These are phyloP conservation scores for Carex myosuroides DNA, from an alignment of 176 grass and related monocot genomes.

Conservation along the genomic window DNA sequence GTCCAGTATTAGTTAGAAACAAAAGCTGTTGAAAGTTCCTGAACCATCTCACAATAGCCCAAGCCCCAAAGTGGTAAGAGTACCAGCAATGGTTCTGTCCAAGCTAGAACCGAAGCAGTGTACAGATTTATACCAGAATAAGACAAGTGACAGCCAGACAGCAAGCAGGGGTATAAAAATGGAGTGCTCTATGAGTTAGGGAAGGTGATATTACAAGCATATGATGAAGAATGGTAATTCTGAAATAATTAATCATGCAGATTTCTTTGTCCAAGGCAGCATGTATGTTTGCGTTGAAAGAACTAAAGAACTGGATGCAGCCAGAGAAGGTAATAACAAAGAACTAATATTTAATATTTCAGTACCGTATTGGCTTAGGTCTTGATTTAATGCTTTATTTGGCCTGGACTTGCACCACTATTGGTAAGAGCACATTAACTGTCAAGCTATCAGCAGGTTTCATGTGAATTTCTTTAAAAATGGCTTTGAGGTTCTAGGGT, in stretches of 20 bases:
- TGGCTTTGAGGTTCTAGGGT: background rate
- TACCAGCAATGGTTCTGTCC: background rate
- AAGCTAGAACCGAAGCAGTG: background rate
- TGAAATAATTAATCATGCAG: background rate
- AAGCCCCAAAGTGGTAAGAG: background rate
- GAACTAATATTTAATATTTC: background rate
- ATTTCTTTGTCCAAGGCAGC: background rate
- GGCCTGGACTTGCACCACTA: background rate
- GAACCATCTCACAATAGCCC: background rate
- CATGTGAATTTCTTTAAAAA: background rate
- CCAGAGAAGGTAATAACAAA: conserved; percentile 42
- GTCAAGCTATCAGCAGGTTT: background rate
- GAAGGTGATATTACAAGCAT: background rate
- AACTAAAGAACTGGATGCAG: conserved; percentile 58
- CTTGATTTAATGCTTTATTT: background rate
- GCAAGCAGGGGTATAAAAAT: background rate
- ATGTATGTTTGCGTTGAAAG: conserved; percentile 45
- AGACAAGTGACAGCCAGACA: background rate
- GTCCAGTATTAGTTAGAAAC: background rate
- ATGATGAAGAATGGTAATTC: background rate
- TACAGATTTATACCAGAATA: background rate
- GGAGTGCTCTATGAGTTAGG: background rate
- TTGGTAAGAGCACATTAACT: background rate
- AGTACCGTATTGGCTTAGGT: background rate
- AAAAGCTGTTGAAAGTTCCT: background rate